Base-by-base conservation (phyloP, 1,284 basidiomycete genomes). In the Hortiboletus rubellus region DNA sequence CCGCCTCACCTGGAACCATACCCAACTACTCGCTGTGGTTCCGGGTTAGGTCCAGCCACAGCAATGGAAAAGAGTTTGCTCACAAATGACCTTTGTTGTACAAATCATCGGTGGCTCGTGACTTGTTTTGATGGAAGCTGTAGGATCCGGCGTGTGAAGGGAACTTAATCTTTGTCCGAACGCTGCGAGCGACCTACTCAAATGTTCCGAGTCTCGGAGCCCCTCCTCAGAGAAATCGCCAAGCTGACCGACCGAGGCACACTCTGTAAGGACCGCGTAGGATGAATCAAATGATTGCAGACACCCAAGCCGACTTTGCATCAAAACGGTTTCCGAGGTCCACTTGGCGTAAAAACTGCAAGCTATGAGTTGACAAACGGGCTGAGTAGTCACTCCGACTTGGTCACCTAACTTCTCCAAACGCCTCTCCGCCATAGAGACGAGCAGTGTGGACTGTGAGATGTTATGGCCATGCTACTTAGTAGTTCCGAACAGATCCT, bases 71-170 rank as follows among this genome's bases (percentile, higher is more conserved):
- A 37, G 22, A 46, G 38, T 31, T 18, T 6, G 58, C 76, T 58
- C 55, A 79, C 77, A 79, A 79, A 46, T 68, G 62, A 0, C 78
- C 76, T 55, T 75, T 67, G 44, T 73, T 67, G 63, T 80, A 70
- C 30, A 79, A 52, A 34, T 73, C 65, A 50, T 81, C 71, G 45
- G 78, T 62, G 15, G 70, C 75, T n/a, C 64, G 67, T 10, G 76
- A 62, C 0, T 80, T 0, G 75, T 73, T 34, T 66, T 61, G 27
- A 74, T 68, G 1, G 65, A 63, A 27, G 67, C 66, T 12, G 62
- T 66, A 40, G 63, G 55, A 60, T 74, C 74, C 0, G 69, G 73
- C 6, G 54, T 42, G 38, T 73, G 74, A 8, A 73, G 58, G 51
- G 62, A 24, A 70, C 58, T 22, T 66, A 67, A 34, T 63, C 54